A percentile compares a stretch with the other conserved stretches of the same genome.
phyloP scores from a whole-genome alignment of 129 eudicot species.

The Rutidosis leptorrhynchoides region DNA sequence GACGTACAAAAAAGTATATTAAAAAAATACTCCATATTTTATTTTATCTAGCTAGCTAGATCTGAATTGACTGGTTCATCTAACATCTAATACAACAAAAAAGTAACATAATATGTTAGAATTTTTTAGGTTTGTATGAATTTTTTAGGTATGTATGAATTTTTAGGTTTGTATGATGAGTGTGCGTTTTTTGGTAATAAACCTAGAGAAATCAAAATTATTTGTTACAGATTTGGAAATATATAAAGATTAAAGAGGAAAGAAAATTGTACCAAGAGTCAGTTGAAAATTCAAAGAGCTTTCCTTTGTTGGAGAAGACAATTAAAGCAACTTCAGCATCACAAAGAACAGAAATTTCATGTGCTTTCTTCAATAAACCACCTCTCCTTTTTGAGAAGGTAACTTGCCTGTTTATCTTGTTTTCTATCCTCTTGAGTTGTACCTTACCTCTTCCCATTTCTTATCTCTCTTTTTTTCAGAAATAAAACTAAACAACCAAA shows the following conservation, averaged over 20 bases:
- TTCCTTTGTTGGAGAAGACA: conserved; percentile 86
- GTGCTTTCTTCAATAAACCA: conserved; percentile 89
- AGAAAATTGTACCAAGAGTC: conserved; percentile 59
- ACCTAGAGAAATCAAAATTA: conserved; percentile 7
- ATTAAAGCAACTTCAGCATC: conserved; percentile 90
- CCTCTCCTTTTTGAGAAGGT: conserved; percentile 93
- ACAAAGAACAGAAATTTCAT: conserved; percentile 90
- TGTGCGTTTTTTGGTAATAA: conserved; percentile 13
- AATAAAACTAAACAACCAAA: conserved; percentile 22
- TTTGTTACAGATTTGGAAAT: conserved; percentile 27
- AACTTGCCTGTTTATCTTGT: conserved; percentile 92
- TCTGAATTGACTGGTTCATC: conserved; percentile 24
- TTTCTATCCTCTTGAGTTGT: conserved; percentile 79
- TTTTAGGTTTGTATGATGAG: no score
- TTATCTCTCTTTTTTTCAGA: conserved; percentile 16
- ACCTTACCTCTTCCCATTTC: conserved; percentile 92
- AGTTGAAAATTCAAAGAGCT: conserved; percentile 83
- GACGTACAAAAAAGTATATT: background rate
- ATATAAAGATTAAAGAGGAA: conserved; percentile 12
- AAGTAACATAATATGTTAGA: background rate
- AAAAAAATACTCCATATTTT: background rate
- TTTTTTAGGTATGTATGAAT: no score
- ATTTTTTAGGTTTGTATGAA: background rate
- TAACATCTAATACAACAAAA: background rate
- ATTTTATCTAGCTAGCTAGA: conserved; percentile 12